Evolutionary conservation across 352 stramenopile species (phyloP).

Genomic region (Peronospora destructor): DNA sequence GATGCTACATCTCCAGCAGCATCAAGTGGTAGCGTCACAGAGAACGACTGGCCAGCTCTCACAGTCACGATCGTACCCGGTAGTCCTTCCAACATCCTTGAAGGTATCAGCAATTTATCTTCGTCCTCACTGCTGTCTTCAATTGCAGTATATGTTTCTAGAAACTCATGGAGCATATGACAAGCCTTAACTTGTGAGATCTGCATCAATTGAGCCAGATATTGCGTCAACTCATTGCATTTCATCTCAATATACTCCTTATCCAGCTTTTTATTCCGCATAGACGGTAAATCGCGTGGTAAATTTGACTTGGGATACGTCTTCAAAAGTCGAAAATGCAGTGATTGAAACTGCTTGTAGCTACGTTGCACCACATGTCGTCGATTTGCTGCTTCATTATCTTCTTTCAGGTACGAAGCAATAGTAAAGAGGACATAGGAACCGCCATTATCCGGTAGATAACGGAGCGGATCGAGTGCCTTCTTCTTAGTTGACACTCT

Average conservation of each 20-base stretch:
- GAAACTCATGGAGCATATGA: conserved; percentile 50
- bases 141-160: conserved; percentile 41
- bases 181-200: conserved; percentile 49
- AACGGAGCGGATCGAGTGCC: conserved; percentile 57
- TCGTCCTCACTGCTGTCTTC: conserved; percentile 58
- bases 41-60: conserved; percentile 61
- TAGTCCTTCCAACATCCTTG: conserved; percentile 46
- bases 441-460: conserved; percentile 45
- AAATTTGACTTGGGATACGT: conserved; percentile 69
- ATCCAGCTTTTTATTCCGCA: conserved; percentile 68
- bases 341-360: conserved; percentile 53
- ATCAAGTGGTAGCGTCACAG: conserved; percentile 41
- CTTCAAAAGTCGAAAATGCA: conserved; percentile 53
- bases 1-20: conserved; percentile 43
- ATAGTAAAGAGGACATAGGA: conserved; percentile 59
- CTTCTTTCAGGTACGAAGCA: conserved; percentile 42
- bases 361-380: conserved; percentile 54
- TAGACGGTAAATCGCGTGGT: conserved; percentile 48
- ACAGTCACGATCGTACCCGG: conserved; percentile 63
- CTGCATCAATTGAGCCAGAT: conserved; percentile 44
- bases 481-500: conserved; percentile 58
- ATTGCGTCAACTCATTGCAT: conserved; percentile 48
- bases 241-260: conserved; percentile 78
- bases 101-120: conserved; percentile 24
- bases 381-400: conserved; percentile 7